Evolutionary conservation across 1,139 yeast species (phyloP).

Genomic region (Blastobotrys persicus): DNA sequence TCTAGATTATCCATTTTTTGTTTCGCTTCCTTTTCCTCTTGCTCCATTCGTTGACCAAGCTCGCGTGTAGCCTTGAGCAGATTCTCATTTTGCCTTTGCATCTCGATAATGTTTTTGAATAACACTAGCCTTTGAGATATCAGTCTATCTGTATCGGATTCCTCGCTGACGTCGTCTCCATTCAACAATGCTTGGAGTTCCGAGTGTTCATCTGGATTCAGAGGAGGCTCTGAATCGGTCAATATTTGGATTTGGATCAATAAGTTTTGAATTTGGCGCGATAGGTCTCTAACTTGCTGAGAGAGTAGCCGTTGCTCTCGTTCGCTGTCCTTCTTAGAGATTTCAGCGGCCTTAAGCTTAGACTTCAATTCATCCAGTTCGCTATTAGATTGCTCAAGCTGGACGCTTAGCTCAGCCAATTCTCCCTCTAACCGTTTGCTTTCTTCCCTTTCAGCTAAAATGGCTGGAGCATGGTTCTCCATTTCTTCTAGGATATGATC

Average conservation of each 20-base stretch:
- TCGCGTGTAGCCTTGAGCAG: slow-evolving; percentile 64
- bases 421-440: slow-evolving; percentile 49
- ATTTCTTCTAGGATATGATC: slow-evolving; percentile 71
- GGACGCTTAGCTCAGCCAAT: slow-evolving; percentile 49
- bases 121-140: slow-evolving; percentile 72
- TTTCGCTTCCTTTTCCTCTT: slow-evolving; percentile 44
- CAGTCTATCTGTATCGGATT: slow-evolving; percentile 65
- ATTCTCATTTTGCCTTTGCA: slow-evolving; percentile 72
- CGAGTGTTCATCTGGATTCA: slow-evolving; percentile 55
- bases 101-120: slow-evolving; percentile 63
- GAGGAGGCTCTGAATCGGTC: slow-evolving; percentile 52
- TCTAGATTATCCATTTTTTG: slow-evolving; percentile 50
- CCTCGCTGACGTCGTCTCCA: slow-evolving; percentile 38
- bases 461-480: slow-evolving; percentile 75
- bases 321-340: slow-evolving; percentile 29
- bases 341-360: slow-evolving; percentile 30
- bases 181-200: slow-evolving; percentile 49
- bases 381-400: slow-evolving; percentile 46
- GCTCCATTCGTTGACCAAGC: slow-evolving; percentile 67
- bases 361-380: slow-evolving; percentile 42
- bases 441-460: slow-evolving; percentile 63
- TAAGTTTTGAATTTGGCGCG: slow-evolving; percentile 73
- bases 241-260: slow-evolving; percentile 62
- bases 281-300: slow-evolving; percentile 67
- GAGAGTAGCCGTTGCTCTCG: slow-evolving; percentile 41